phyloP scores from a whole-genome alignment of 176 grass and related monocot genomes.

The Chloris gayana region DNA sequence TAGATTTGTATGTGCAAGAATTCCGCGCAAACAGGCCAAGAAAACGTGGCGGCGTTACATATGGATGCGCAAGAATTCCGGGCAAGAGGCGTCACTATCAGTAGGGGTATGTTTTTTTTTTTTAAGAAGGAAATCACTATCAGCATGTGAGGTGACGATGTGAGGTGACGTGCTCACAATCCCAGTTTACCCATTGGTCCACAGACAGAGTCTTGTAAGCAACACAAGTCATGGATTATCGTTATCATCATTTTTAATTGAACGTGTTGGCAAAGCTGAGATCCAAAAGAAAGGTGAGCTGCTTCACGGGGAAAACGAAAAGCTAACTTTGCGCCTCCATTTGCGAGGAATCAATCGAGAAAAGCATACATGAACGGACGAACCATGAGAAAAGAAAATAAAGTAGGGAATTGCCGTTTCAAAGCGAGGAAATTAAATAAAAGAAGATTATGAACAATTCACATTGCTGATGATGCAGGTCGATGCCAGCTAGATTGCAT shows the following conservation, averaged over 20 bases:
- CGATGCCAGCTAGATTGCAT: background rate
- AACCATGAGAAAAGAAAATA: background rate
- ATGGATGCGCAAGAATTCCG: no score
- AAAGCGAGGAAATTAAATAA: background rate
- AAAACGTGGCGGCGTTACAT: no score
- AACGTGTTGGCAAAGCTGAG: conserved; percentile 7
- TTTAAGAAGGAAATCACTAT: no score
- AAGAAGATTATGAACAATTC: background rate
- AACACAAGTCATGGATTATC: background rate
- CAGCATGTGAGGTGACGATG: no score
- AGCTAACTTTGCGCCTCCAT: background rate
- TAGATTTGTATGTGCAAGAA: no score
- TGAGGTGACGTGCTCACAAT: no score
- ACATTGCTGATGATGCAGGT: background rate
- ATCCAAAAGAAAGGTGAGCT: conserved; percentile 28
- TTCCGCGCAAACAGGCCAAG: no score
- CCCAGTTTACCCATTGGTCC: no score
- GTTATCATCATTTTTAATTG: background rate
- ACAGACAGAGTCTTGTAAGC: background rate
- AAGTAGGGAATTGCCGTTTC: background rate
- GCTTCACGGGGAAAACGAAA: background rate
- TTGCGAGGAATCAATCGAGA: background rate
- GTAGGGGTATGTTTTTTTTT: no score
- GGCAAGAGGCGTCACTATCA: no score
- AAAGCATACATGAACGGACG: background rate